Conservation (phyloP, 2,329 filamentous ascomycete species). For the Penicillium sclerotigenum region DNA sequence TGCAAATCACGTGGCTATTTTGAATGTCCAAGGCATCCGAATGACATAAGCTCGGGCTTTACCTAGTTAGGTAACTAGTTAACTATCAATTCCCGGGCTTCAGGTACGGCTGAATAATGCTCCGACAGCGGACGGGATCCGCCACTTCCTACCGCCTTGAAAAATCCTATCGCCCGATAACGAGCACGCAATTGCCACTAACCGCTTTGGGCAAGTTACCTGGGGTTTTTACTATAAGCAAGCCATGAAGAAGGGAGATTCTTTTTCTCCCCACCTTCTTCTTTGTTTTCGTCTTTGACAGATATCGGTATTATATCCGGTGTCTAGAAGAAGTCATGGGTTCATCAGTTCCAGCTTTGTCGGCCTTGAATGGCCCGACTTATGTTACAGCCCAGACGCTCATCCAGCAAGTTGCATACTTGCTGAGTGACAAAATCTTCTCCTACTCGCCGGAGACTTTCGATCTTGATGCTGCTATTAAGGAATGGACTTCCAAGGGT, state of each 20-base stretch:
- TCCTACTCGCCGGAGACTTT: slow-evolving; percentile 94
- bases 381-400: slow-evolving; percentile 92
- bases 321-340: slow-evolving; percentile 32
- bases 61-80: no score
- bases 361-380: slow-evolving; percentile 74
- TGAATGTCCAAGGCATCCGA: no score
- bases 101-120: background rate
- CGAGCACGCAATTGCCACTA: slow-evolving; percentile 38
- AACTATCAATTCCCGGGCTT: no score
- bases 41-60: no score
- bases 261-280: slow-evolving; percentile 23
- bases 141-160: slow-evolving; percentile 3
- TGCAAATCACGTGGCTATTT: background rate
- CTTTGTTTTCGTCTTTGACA: slow-evolving; percentile 22
- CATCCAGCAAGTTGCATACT: slow-evolving; percentile 93
- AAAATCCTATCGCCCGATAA: slow-evolving; percentile 27
- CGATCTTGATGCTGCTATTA: slow-evolving; percentile 79
- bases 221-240: slow-evolving; percentile 29
- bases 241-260: slow-evolving; percentile 14
- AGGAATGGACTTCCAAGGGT: slow-evolving; percentile 67
- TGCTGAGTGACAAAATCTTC: slow-evolving; percentile 95
- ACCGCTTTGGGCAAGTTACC: slow-evolving; percentile 26
- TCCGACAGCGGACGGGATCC: slow-evolving; percentile 2
- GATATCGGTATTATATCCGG: slow-evolving; percentile 22
- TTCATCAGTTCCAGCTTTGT: slow-evolving; percentile 44